Base-by-base conservation (phyloP, 2,329 filamentous ascomycete genomes). In the Fusarium verrucosum region DNA sequence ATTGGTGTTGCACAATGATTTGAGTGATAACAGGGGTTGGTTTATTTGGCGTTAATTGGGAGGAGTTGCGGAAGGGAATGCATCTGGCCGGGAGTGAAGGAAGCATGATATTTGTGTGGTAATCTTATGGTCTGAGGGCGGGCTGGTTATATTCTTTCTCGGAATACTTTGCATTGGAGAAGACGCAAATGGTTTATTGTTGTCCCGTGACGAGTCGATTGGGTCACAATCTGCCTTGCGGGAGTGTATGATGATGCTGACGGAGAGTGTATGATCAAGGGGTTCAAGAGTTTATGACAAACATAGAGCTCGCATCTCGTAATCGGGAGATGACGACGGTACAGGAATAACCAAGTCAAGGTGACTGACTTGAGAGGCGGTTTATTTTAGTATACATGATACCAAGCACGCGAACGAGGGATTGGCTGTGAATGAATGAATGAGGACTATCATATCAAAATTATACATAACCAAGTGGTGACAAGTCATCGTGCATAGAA, bases 281-380 rank as follows among this genome's bases (percentile, higher is more conserved):
- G 38, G 43, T 46, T 53, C 33, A 33, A n/a, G 49, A 56, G 50
- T 46, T 62, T 38, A 70, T 64, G 63, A 63, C 47, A 67, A 52
- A 43, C 43, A 70, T 70, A 71, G 63, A 71, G 50, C 49, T 56
- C 32, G 41, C 52, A 60, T 66, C 58, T 62, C 42, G 46, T 51
- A 58, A 55, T 57, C 44, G 46, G 32, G 46, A 50, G 56, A 46
- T 66, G 50, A 38, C 49, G 49, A 50, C 38, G 41, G 42, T 36
- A 59, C 44, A 42, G 47, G 36, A 47, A 33, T 20, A 52, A 41
- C 41, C 49, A 37, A 50, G 59, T 56, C 56, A 41, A 42, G 38
- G 45, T 36, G 50, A n/a, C n/a, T n/a, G n/a, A 42, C 46, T 61
- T 61, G 36, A n/a, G 37, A n/a, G 42, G 32, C 37, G 58, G 49